Evolutionary conservation across 108 stramenopile genomes (phyloP), one percentile per base, ranked within the genome.

Genomic region (Cyclotella baltica): DNA sequence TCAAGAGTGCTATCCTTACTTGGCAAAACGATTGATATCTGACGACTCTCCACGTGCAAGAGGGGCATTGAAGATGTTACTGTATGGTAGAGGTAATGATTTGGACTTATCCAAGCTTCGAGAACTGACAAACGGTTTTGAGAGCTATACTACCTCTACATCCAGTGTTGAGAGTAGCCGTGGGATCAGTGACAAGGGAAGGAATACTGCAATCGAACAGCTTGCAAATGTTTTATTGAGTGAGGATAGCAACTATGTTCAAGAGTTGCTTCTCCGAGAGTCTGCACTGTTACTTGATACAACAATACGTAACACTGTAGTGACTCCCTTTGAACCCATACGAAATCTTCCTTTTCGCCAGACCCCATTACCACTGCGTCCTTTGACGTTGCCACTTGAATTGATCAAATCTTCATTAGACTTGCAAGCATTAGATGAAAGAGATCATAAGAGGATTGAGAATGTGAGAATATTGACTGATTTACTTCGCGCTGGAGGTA

Each of bases 11-110:
- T 92, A 85, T 62, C 91, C 91, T 13, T 92, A 92, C 53, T 28
- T 92, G 18, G 87, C 88, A 0, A 85, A 87, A 55, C 76, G 88
- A 30, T 65, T 92, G 15, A 18, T 92, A 22, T 46, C 70, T 19
- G 91, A 92, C 66, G 86, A 87, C 62, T 83, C 80, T 9, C 88
- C 88, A 16, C 83, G 89, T 15, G 83, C 91, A 23, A 58, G 73
- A 57, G 31, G 72, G 8, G 91, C 91, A 0, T 74, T 92, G 20
- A 70, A 82, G n/a, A 83, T 79, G 28, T 46, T 91, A 35, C 31
- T 91, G 33, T 88, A 88, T 57, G 86, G 87, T 8, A 72, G 75
- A 25, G 86, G 76, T 23, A 69, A 84, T 61, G 67, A 65, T 11
- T 62, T 89, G 0, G 70, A 86, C 46, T 40, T 75, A 18, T 57